Base-by-base conservation (phyloP, 495 filamentous ascomycete species). In the Xylaria intraflava region DNA sequence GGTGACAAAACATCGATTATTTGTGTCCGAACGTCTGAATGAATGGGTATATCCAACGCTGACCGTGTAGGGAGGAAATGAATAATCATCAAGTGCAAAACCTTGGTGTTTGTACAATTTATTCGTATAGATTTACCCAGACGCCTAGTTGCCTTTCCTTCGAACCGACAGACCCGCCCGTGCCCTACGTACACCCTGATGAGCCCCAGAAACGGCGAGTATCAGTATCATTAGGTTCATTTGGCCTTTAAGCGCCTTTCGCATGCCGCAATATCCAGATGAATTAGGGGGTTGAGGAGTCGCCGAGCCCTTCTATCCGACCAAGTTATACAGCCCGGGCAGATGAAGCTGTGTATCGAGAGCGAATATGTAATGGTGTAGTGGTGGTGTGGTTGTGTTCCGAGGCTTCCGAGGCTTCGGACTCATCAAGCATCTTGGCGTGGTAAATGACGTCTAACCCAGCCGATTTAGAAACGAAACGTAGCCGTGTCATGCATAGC, bases 31-130 rank as follows among this genome's bases (percentile, higher is more conserved):
- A 31, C 8, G 33, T 40, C 43, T 16, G 51, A 53, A 46, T 53
- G 26, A 46, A 38, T 46, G 51, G 51, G 51, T 53, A 53, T 53
- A 53, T 53, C 33, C 43, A 40, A 53, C 51, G 33, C 10, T 53
- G 51, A 40, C 14, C 33, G 35, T 17, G 48, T 14, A 46, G 29
- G 19, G 24, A 40, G 17, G 11, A 49, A 44, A 29, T 9, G 23
- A 43, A 51, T 30, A 42, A 45, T 41, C 33, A 41, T 31, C 29
- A 44, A 58, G 42, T 31, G 43, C 16, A 30, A 41, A 23, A 26
- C 36, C 24, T 45, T 16, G 36, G 22, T 44, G 50, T 53, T 46
- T 24, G 51, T 40, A 36, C 51, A 46, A 46, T 53, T 53, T 53
- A 24, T 23, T 40, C 51, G 40, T 44, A 20, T 53, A 53, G 51